These are phyloP conservation scores for Coemansia sp. DNA, from an alignment of 192 early-diverging fungal genomes.

Conservation along the genomic window DNA sequence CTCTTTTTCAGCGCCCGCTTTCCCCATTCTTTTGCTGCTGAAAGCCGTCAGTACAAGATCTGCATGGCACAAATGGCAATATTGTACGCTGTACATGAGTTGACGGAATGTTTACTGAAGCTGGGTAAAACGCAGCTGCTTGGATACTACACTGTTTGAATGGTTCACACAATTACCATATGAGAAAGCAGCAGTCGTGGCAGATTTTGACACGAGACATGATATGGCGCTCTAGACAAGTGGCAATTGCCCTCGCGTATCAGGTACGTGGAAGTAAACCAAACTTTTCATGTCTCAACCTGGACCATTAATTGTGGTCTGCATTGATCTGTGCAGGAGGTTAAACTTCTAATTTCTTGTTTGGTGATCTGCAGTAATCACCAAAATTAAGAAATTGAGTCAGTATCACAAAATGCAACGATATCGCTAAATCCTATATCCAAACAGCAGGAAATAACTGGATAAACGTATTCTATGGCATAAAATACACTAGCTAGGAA, in stretches of 20 bases:
- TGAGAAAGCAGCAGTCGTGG: background rate
- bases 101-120: background rate
- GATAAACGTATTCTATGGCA: background rate
- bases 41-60: background rate
- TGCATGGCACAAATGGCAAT: background rate
- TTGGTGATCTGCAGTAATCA: background rate
- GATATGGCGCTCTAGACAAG: background rate
- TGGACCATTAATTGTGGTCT: background rate
- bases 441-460: background rate
- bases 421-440: background rate
- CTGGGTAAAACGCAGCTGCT: background rate
- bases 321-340: background rate
- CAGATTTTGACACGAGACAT: background rate
- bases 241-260: background rate
- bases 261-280: constrained; percentile 6
- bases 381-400: background rate
- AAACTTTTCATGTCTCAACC: background rate
- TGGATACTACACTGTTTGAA: background rate
- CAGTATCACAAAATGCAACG: background rate
- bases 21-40: background rate
- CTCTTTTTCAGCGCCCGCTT: constrained; percentile 3
- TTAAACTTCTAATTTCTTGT: background rate
- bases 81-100: background rate
- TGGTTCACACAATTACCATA: background rate
- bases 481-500: background rate